Evolutionary conservation across 805 yeast species (phyloP).

Genomic region (Metschnikowia peoriensis): DNA sequence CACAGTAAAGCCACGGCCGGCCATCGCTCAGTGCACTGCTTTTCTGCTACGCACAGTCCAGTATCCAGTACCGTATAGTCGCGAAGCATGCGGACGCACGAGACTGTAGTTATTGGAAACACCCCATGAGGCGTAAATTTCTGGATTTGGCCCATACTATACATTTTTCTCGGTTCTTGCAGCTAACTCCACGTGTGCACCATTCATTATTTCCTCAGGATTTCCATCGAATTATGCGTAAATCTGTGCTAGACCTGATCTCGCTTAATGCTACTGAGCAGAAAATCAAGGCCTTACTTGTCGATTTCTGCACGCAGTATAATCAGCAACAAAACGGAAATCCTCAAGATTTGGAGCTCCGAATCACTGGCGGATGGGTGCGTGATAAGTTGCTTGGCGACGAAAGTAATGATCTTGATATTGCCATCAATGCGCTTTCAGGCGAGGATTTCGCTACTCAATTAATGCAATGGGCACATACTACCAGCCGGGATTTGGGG

Average conservation of each 20-base stretch:
- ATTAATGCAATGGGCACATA: conserved; percentile 48
- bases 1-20: no score
- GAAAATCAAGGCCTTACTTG: conserved; percentile 39
- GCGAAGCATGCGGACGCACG: neutral
- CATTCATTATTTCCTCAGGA: neutral
- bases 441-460: conserved; percentile 83
- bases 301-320: conserved; percentile 40
- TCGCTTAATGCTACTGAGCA: conserved; percentile 41
- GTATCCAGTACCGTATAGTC: neutral
- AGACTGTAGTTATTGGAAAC: neutral
- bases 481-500: conserved; percentile 27
- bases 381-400: conserved; percentile 86
- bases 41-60: no score
- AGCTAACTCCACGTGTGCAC: neutral
- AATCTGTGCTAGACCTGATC: conserved; percentile 18
- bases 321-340: conserved; percentile 19
- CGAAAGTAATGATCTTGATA: conserved; percentile 83
- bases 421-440: conserved; percentile 79
- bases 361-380: conserved; percentile 99
- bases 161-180: neutral
- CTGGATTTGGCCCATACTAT: neutral
- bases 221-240: neutral
- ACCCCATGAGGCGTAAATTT: neutral
- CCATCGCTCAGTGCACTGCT: no score
- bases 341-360: conserved; percentile 43